phyloP scores from a whole-genome alignment of 768 basidiomycete species.

The Amanita thiersii region DNA sequence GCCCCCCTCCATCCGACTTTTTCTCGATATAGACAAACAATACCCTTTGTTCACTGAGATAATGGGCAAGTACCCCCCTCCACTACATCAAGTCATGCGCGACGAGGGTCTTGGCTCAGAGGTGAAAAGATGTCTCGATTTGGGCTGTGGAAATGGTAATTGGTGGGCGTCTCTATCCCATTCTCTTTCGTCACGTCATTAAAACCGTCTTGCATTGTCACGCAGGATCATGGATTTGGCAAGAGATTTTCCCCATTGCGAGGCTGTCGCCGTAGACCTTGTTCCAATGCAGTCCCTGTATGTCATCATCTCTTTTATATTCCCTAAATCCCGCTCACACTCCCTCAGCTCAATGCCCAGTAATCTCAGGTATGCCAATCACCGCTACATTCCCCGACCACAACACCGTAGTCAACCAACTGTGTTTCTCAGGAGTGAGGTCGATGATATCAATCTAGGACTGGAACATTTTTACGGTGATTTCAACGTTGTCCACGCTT shows the following conservation, averaged over 20 bases:
- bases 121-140: slow-evolving; percentile 57
- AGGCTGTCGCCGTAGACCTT: slow-evolving; percentile 68
- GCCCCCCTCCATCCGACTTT: slow-evolving; percentile 8
- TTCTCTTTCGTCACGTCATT: background rate
- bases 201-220: background rate
- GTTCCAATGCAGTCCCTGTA: slow-evolving; percentile 72
- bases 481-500: slow-evolving; percentile 70
- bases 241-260: slow-evolving; percentile 61
- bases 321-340: slow-evolving; percentile 11
- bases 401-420: background rate
- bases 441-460: slow-evolving; percentile 81
- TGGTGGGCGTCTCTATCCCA: slow-evolving; percentile 41
- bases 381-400: background rate
- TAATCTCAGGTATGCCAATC: slow-evolving; percentile 49
- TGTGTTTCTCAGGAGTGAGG: slow-evolving; percentile 57
- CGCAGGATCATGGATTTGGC: slow-evolving; percentile 71
- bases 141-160: slow-evolving; percentile 74
- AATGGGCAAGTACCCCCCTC: slow-evolving; percentile 62
- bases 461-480: slow-evolving; percentile 75
- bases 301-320: slow-evolving; percentile 17
- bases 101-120: slow-evolving; percentile 45
- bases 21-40: slow-evolving; percentile 46
- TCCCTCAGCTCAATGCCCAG: slow-evolving; percentile 50
- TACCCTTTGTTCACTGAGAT: slow-evolving; percentile 55
- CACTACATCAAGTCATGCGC: slow-evolving; percentile 48